Percentiles rank a stretch among this genome's conserved stretches.
Evolutionary conservation across 2,329 filamentous ascomycete genomes (phyloP).

Genomic region (Fusarium hostae): DNA sequence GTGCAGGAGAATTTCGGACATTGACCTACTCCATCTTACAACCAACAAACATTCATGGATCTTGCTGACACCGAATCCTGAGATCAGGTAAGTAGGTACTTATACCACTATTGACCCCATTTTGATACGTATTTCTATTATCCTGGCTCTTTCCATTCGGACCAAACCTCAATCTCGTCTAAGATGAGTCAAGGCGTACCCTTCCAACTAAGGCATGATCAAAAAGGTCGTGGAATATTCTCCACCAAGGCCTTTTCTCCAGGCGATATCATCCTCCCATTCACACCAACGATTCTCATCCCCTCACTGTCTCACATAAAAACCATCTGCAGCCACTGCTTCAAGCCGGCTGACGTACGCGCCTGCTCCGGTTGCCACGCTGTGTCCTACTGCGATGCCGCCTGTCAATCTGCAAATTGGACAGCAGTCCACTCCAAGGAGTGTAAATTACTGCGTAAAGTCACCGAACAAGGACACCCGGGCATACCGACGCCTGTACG

Average conservation of each 20-base stretch:
- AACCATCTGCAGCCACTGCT: slow-evolving; percentile 62
- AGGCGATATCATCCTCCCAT: slow-evolving; percentile 59
- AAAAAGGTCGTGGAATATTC: slow-evolving; percentile 60
- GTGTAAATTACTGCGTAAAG: slow-evolving; percentile 59
- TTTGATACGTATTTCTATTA: background rate
- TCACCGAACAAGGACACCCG: slow-evolving; percentile 41
- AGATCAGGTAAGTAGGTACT: background rate
- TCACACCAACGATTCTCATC: slow-evolving; percentile 58
- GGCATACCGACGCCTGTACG: slow-evolving; percentile 65
- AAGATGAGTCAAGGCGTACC: slow-evolving; percentile 31
- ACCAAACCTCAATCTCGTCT: too few species aligned
- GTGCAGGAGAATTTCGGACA: slow-evolving; percentile 30
- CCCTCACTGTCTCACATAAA: slow-evolving; percentile 57
- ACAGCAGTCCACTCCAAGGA: slow-evolving; percentile 62
- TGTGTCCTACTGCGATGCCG: slow-evolving; percentile 63
- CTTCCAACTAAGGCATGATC: slow-evolving; percentile 44
- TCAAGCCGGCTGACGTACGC: slow-evolving; percentile 46
- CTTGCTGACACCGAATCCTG: slow-evolving; percentile 5
- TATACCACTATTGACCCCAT: background rate
- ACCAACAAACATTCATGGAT: background rate
- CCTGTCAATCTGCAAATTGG: slow-evolving; percentile 68
- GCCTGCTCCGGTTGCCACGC: slow-evolving; percentile 66
- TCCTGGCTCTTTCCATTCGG: background rate
- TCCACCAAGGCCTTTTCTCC: slow-evolving; percentile 56
- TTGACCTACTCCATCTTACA: background rate